Conservation (phyloP, 768 basidiomycete species). For the Termitomyces sp. region DNA sequence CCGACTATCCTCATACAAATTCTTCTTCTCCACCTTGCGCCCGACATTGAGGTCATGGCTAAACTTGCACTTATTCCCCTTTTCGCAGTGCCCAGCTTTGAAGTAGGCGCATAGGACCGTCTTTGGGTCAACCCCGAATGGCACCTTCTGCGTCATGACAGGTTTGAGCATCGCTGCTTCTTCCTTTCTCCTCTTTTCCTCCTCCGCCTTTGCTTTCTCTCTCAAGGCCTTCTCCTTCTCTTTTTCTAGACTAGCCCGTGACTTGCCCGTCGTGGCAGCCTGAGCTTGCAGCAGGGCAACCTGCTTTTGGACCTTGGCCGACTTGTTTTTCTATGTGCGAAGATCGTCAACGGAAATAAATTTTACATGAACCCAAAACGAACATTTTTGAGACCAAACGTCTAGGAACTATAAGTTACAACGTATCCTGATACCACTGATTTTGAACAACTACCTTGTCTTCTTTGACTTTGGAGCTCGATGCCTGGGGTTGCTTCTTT, state of each 20-base stretch:
- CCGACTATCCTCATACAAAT: constrained; percentile 84
- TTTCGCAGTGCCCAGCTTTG: constrained; percentile 91
- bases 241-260: constrained; percentile 71
- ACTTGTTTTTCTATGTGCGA: constrained; percentile 79
- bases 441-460: constrained; percentile 15
- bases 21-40: constrained; percentile 92
- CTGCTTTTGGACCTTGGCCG: constrained; percentile 85
- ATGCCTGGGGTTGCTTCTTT: constrained; percentile 18
- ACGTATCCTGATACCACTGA: neutral
- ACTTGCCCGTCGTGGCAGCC: constrained; percentile 70
- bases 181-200: constrained; percentile 81
- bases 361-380: neutral
- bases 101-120: constrained; percentile 87
- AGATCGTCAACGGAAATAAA: constrained; percentile 6
- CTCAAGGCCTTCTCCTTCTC: constrained; percentile 79
- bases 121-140: constrained; percentile 96
- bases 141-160: constrained; percentile 78
- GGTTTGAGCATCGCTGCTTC: constrained; percentile 81
- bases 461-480: constrained; percentile 18
- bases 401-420: constrained; percentile 10
- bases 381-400: constrained; percentile 20
- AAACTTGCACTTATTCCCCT: constrained; percentile 95
- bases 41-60: constrained; percentile 89
- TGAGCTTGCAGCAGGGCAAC: constrained; percentile 79
- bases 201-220: constrained; percentile 70